phyloP scores from a whole-genome alignment of 2,329 filamentous ascomycete species.

The Aurifilum marmelostoma region DNA sequence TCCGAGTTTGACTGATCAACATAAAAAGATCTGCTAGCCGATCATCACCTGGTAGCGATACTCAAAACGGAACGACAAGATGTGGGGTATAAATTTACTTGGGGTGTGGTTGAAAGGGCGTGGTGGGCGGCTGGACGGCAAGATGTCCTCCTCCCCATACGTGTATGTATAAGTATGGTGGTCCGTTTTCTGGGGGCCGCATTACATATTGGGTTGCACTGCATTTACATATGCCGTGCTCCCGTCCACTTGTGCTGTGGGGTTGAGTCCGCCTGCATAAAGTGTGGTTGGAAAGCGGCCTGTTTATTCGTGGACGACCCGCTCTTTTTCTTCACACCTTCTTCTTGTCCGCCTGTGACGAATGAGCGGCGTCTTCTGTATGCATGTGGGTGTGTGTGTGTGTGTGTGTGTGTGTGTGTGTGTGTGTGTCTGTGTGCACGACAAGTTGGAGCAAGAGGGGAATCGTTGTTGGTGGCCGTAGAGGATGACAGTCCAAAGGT shows the following conservation, averaged over 20 bases:
- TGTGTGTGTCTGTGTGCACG: too few relatives aligned
- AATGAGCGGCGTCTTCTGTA: background rate
- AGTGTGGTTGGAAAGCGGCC: background rate
- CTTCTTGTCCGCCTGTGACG: background rate
- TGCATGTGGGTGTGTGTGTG: too few relatives aligned
- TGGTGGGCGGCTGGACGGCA: background rate
- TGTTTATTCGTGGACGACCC: background rate
- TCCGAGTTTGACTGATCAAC: background rate
- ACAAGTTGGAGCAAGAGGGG: background rate
- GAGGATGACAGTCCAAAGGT: background rate
- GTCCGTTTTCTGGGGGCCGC: constrained; percentile 1
- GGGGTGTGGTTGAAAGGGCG: background rate
- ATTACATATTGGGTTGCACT: constrained; percentile 12
- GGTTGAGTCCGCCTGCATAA: background rate
- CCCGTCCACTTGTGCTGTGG: background rate
- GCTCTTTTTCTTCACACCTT: background rate
- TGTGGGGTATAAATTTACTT: background rate
- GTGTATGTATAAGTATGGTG: background rate
- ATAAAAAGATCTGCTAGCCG: background rate
- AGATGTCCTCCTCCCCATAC: too few relatives aligned
- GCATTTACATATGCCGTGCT: constrained; percentile 16
- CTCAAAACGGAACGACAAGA: background rate
- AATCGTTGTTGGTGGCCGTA: background rate
- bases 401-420: too few relatives aligned
- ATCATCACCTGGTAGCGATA: background rate